phyloP scores from a whole-genome alignment of 768 basidiomycete species.

The Tylopilus plumbeoviolaceoides region DNA sequence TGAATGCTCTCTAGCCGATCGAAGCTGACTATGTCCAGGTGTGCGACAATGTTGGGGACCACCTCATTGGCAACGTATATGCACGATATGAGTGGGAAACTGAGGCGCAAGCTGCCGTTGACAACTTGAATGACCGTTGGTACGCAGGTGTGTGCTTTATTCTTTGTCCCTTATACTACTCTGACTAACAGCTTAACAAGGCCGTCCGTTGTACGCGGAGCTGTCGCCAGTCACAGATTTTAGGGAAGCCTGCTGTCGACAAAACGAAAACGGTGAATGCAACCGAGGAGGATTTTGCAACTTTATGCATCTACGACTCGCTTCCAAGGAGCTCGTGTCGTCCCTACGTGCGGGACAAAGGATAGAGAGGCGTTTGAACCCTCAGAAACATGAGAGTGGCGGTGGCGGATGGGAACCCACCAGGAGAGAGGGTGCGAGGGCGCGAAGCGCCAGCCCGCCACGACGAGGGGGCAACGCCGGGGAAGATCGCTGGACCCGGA shows the following conservation, averaged over 20 bases:
- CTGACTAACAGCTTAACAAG: conserved; percentile 37
- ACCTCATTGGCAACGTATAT: conserved; percentile 96
- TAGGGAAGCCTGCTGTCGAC: conserved; percentile 96
- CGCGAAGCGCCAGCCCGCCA: conserved; percentile 70
- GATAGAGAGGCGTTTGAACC: conserved; percentile 74
- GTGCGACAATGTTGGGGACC: conserved; percentile 99
- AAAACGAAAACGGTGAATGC: conserved; percentile 98
- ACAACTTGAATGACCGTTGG: conserved; percentile 94
- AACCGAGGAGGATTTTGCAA: conserved; percentile 98
- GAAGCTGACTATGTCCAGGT: conserved; percentile 44
- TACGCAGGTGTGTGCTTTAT: conserved; percentile 69
- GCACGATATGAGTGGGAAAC: conserved; percentile 99
- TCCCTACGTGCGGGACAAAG: conserved; percentile 80
- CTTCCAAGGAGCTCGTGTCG: conserved; percentile 78
- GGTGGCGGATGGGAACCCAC: conserved; percentile 84
- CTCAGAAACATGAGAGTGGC: conserved; percentile 55
- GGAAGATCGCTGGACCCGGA: conserved; percentile 77
- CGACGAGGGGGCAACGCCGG: conserved; percentile 60
- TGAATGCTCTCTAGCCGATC: neutral
- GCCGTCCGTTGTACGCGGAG: conserved; percentile 94
- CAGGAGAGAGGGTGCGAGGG: conserved; percentile 61
- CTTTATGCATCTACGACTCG: conserved; percentile 94
- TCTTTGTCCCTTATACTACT: conserved; percentile 1
- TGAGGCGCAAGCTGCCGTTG: conserved; percentile 90
- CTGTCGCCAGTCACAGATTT: conserved; percentile 98